Base-by-base conservation (phyloP, 202 grass and related monocot genomes). In the Cymbopogon flexuosus region DNA sequence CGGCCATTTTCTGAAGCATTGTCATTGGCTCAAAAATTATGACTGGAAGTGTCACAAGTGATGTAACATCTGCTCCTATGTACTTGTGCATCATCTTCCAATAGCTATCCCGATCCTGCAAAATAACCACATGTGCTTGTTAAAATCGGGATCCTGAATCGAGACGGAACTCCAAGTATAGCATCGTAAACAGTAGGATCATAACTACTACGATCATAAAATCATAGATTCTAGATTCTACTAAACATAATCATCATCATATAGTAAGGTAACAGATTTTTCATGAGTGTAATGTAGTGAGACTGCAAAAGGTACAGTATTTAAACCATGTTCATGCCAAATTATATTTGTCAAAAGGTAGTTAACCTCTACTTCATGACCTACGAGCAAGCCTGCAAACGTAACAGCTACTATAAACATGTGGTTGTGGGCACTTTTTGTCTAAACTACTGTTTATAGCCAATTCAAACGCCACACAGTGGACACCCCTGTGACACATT, bases 51-150 rank as follows among this genome's bases (percentile, higher is more conserved):
- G 96, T 93, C 77, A 98, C 95, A 88, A 98, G 87, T 77, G 95
- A 98, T 14, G 95, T 93, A 80, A 98, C 96, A 93, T 98, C 96
- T 52, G 96, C 81, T 73, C 96, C 96, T 84, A 98, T 87, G 72
- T 95, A 95, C 73, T 95, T 95, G 80, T 93, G 74, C 96, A 98
- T 98, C 96, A 98, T 98, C 76, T 98, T 93, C 96, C 96, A 98
- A 85, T 98, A 93, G 81, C 90, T 65, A 86, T 98, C 92, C 78
- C 90, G 92, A 73, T 95, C 92, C 92, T 98, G 88, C 43, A 89
- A 82, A 86, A 77, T 59, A 86, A 84, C 36, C 18, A 4, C 39
- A 84, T 3, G 23, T 11, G 56, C 7, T 59, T 23, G 8, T 59
- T 59, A 59, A 24, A 56, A 59, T 59, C 8, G 10, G 11, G 56